Base-by-base conservation (phyloP, 352 stramenopile genomes). In the Globisporangium lucens region DNA sequence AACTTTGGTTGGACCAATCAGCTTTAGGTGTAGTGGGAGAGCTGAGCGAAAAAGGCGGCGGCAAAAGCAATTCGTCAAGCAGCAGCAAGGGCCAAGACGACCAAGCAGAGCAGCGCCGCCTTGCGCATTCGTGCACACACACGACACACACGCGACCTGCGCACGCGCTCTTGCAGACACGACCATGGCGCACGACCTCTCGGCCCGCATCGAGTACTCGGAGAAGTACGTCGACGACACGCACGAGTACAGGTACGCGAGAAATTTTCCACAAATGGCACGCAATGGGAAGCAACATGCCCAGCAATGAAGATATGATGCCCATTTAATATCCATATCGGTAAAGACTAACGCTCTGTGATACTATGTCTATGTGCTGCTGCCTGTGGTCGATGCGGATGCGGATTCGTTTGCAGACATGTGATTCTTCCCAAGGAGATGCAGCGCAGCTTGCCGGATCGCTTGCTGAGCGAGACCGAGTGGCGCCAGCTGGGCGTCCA, bases 381-480 rank as follows among this genome's bases (percentile, higher is more conserved):
- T 69, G 24, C 10, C 7, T 70, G 12, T 57, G 24, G 3, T 30
- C 8, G 24, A 12, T 58, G 22, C 13, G n/a, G 20, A 56, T 38
- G 52, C 3, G 20, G 66, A 55, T 12, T 17, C 10, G 7, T 38
- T 22, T 61, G 35, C 64, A 96, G 92, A 80, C 93, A 98, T 79
- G 93, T 98, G 55, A 99, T 99, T 70, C 82, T 99, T 63, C 97
- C 97, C 4, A 99, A 99, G 79, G 97, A 99, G 75, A 92, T 99
- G 69, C 95, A 97, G 56, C 98, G 98, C 73, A 95, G 83, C 51
- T 77, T 99, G 46, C 96, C 97, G 8, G 98, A 99, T 68, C 90
- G 95, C 49, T 78, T 99, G 43, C 76, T 99, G 66, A 97, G 87
- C 4, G 98, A 99, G 79, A 91, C 89, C 13, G 97, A 99, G 77